These are phyloP conservation scores for Ceratobasidium sp. DNA, from an alignment of 1,284 basidiomycete species.

Conservation along the genomic window DNA sequence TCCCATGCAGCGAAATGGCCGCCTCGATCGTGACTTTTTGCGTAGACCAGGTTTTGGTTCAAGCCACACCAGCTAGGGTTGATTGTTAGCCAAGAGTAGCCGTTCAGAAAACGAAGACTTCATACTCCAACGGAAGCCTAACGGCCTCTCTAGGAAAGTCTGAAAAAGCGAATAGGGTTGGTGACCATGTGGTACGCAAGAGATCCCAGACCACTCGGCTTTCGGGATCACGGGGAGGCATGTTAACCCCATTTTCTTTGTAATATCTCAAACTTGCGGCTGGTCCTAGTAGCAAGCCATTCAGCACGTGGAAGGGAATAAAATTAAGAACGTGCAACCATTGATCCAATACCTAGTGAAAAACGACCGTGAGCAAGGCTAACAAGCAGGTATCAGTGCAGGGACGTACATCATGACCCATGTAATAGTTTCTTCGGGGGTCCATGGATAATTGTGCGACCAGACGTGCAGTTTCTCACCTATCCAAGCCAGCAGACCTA, in stretches of 20 bases:
- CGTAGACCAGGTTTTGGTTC: neutral
- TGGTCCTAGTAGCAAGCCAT: slow-evolving; percentile 23
- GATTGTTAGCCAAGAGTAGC: too few relatives aligned
- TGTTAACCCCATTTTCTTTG: slow-evolving; percentile 37
- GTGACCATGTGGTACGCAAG: slow-evolving; percentile 31
- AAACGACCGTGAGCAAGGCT: too few relatives aligned
- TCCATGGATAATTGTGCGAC: slow-evolving; percentile 42
- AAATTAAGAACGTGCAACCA: neutral
- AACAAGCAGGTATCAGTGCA: too few relatives aligned
- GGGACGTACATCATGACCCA: slow-evolving; percentile 42
- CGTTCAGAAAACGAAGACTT: too few relatives aligned
- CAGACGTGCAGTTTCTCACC: slow-evolving; percentile 41
- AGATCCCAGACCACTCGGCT: neutral
- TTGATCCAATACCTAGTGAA: slow-evolving; percentile 26
- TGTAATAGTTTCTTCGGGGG: slow-evolving; percentile 41
- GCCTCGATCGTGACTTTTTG: neutral
- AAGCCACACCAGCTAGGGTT: neutral
- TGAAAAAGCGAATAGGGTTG: slow-evolving; percentile 40
- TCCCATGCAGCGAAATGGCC: neutral
- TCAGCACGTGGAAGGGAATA: too few relatives aligned
- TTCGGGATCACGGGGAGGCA: neutral
- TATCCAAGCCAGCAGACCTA: slow-evolving; percentile 42
- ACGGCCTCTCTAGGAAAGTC: slow-evolving; percentile 38
- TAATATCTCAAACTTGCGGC: slow-evolving; percentile 40
- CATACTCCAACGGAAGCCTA: slow-evolving; percentile 13